Evolutionary conservation across 1,139 yeast species (phyloP).

Genomic region (Scheffersomyces insectosa): DNA sequence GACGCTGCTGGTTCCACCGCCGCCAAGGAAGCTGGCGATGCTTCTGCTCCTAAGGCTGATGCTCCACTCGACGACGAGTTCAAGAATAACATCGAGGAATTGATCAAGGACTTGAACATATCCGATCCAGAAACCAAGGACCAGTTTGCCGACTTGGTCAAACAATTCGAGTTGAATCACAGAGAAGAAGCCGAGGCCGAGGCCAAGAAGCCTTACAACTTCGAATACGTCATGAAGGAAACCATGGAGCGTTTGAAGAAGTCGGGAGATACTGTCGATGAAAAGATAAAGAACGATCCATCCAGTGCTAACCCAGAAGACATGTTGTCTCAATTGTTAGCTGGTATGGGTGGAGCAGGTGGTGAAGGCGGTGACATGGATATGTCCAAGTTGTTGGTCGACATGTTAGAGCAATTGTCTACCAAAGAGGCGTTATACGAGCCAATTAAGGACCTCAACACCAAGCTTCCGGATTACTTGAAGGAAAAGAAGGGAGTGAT

Average conservation of each 20-base stretch:
- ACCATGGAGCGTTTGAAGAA: constrained; percentile 78
- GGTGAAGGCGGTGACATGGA: constrained; percentile 52
- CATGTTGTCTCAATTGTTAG: constrained; percentile 53
- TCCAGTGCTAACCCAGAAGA: constrained; percentile 55
- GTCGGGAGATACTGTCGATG: constrained; percentile 67
- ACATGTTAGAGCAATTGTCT: constrained; percentile 80
- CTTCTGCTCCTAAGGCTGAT: constrained; percentile 8
- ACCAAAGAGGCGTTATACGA: constrained; percentile 86
- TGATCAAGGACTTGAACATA: constrained; percentile 57
- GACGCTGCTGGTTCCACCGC: constrained; percentile 10
- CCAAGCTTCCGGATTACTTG: constrained; percentile 67
- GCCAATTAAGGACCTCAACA: constrained; percentile 79
- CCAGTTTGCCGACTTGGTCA: constrained; percentile 53
- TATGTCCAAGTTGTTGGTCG: constrained; percentile 65
- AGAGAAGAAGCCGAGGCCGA: constrained; percentile 38
- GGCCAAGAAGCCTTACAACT: constrained; percentile 40
- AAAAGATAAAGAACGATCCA: constrained; percentile 55
- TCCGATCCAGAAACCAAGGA: constrained; percentile 62
- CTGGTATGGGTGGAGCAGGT: constrained; percentile 41
- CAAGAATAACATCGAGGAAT: constrained; percentile 52
- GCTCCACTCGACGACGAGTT: constrained; percentile 41
- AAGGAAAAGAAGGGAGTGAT: constrained; percentile 47
- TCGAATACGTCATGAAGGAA: constrained; percentile 76
- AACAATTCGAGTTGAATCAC: constrained; percentile 44
- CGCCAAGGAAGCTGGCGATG: constrained; percentile 3